Percentiles rank a stretch among this genome's conserved stretches.
These are phyloP conservation scores for Pseudocercospora macadamiae DNA, from an alignment of 2,329 filamentous ascomycete genomes.

Conservation along the genomic window DNA sequence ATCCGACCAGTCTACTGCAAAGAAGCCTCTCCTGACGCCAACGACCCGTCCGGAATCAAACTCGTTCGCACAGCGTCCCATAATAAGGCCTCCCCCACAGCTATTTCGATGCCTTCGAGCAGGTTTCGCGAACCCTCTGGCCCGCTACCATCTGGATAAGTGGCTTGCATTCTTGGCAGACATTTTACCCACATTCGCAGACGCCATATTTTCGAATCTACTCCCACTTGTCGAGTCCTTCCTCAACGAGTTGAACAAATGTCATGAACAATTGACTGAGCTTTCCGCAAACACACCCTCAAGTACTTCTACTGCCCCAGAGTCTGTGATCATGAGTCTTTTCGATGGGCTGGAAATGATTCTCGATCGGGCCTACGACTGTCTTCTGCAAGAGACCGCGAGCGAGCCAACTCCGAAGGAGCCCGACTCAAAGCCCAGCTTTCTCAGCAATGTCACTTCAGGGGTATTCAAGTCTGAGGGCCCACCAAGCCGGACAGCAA, in stretches of 20 bases:
- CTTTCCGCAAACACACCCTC: conserved; percentile 54
- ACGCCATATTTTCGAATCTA: conserved; percentile 84
- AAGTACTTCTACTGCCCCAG: conserved; percentile 25
- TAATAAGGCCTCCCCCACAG: conserved; percentile 60
- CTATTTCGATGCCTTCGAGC: conserved; percentile 84
- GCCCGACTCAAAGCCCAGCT: conserved; percentile 71
- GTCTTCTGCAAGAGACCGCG: conserved; percentile 74
- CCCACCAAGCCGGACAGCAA: conserved; percentile 69
- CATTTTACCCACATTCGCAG: conserved; percentile 80
- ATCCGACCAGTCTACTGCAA: neutral
- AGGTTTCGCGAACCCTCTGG: conserved; percentile 74
- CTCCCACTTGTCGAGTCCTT: conserved; percentile 90
- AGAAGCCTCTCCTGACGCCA: conserved; percentile 7
- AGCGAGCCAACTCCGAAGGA: conserved; percentile 70
- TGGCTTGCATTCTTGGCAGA: conserved; percentile 88
- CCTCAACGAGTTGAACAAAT: conserved; percentile 73
- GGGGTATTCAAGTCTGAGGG: conserved; percentile 83
- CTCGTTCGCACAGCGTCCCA: neutral
- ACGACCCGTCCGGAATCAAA: conserved; percentile 9
- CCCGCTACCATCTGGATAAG: conserved; percentile 79
- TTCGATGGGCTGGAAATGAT: conserved; percentile 93
- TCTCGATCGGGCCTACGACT: conserved; percentile 82
- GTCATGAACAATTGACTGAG: conserved; percentile 70
- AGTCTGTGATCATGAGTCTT: conserved; percentile 47
- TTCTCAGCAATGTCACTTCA: conserved; percentile 93